Base-by-base conservation (phyloP, 2,329 filamentous ascomycete species). In the Aaosphaeria arxii region DNA sequence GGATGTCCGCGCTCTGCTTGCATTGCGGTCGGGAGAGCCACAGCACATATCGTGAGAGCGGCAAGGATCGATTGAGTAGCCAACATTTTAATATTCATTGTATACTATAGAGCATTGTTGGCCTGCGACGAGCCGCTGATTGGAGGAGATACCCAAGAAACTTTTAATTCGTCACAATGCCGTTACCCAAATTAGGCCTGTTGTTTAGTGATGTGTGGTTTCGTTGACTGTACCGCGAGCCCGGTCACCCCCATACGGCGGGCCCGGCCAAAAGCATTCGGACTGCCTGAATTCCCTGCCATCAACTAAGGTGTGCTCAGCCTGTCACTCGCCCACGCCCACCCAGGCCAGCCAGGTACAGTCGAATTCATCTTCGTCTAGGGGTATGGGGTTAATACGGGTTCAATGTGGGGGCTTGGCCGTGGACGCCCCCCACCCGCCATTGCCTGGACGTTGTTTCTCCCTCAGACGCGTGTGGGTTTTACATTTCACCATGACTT, bases 1-100 rank as follows among this genome's bases (percentile, higher is more conserved):
- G 45, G 94, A 99, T 72, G 92, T 99, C 50, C 83, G 94, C 62
- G 91, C 94, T 43, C 77, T 97, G 54, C 78, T 99, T 64, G 91
- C 91, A 48, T 77, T 99, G 59, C 84, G 92, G 62, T 87, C 91
- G 59, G 94, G 94, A 30, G 91, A 97, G 65, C 73, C 74, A 41
- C 59, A 66, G n/a, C 33, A 36, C 33, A 9, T 36, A n/a, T 9
- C 33, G 9, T 36, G 52, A 55, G 63, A 35, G 55, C 48, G 39
- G 56, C 40, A 49, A 6, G 41, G 11, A 33, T 17, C 32, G 40
- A 30, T 13, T 44, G 44, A 44, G 50, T 54, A 55, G 45, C 45
- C 49, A 51, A 42, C 51, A 51, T 60, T 59, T 56, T 63, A 59
- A 66, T 61, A 49, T 58, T 55, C 38, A 50, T 49, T 66, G 59